Conservation (phyloP, 2,329 filamentous ascomycete species). For the Grosmannia huntii region DNA sequence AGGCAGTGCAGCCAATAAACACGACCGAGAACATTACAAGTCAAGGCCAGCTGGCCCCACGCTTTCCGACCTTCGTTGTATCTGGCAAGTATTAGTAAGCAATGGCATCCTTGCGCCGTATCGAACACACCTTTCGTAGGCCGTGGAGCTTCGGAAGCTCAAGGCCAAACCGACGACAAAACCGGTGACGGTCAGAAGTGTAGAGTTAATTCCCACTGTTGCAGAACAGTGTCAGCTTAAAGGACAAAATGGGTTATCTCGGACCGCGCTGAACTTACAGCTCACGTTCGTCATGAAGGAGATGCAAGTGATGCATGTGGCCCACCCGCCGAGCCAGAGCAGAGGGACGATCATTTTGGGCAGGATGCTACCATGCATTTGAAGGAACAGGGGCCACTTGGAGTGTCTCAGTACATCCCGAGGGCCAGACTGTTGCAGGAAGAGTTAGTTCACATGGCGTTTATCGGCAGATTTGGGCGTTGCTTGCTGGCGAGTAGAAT, state of each 20-base stretch:
- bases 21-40: constrained; percentile 56
- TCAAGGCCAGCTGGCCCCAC: constrained; percentile 45
- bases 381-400: constrained; percentile 66
- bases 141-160: constrained; percentile 65
- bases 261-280: constrained; percentile 6
- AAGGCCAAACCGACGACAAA: constrained; percentile 69
- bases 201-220: constrained; percentile 40
- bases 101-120: neutral
- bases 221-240: neutral
- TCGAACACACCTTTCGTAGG: constrained; percentile 53
- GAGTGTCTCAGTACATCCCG: constrained; percentile 60
- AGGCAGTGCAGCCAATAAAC: constrained; percentile 69
- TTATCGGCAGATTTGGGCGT: neutral
- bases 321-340: constrained; percentile 49
- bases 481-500: too few relatives aligned
- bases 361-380: constrained; percentile 58
- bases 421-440: constrained; percentile 30
- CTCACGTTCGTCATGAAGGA: constrained; percentile 14
- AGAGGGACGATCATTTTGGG: constrained; percentile 65
- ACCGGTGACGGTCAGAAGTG: constrained; percentile 66
- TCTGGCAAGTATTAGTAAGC: neutral
- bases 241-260: neutral
- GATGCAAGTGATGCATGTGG: constrained; percentile 45
- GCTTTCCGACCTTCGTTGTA: constrained; percentile 42
- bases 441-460: neutral